These are phyloP conservation scores for Nothophoma quercina DNA, from an alignment of 2,329 filamentous ascomycete genomes.

Conservation along the genomic window DNA sequence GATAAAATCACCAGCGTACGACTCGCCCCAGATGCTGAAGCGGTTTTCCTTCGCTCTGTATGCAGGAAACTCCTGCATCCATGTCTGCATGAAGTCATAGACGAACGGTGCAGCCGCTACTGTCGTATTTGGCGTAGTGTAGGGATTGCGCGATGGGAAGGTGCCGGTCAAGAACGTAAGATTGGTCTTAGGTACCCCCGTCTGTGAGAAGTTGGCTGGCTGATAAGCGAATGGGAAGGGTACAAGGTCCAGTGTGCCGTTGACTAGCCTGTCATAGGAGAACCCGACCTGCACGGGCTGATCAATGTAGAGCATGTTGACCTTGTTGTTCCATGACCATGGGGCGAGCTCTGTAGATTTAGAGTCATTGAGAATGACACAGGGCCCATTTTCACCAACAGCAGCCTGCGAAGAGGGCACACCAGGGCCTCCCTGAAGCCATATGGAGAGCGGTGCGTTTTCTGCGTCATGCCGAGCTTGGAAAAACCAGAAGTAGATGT, in stretches of 20 bases:
- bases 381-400: constrained; percentile 23
- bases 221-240: background rate
- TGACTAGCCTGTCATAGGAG: constrained; percentile 42
- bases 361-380: constrained; percentile 21
- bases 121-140: constrained; percentile 21
- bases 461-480: constrained; percentile 24
- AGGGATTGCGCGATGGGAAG: constrained; percentile 14
- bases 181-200: constrained; percentile 14
- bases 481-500: constrained; percentile 32
- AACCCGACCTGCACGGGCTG: constrained; percentile 68
- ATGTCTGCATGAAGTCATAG: constrained; percentile 27
- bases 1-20: too few species aligned
- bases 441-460: constrained; percentile 23
- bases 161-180: constrained; percentile 17
- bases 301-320: constrained; percentile 68
- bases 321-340: constrained; percentile 40
- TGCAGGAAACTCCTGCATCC: constrained; percentile 28
- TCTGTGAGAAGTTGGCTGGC: constrained; percentile 14
- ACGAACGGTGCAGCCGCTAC: constrained; percentile 20
- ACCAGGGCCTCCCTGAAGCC: constrained; percentile 25
- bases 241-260: constrained; percentile 15
- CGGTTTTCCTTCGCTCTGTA: constrained; percentile 26
- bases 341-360: constrained; percentile 26
- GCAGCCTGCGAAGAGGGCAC: constrained; percentile 28
- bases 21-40: constrained; percentile 41